phyloP scores from a whole-genome alignment of 2,329 filamentous ascomycete species.

The Fusarium sp. region DNA sequence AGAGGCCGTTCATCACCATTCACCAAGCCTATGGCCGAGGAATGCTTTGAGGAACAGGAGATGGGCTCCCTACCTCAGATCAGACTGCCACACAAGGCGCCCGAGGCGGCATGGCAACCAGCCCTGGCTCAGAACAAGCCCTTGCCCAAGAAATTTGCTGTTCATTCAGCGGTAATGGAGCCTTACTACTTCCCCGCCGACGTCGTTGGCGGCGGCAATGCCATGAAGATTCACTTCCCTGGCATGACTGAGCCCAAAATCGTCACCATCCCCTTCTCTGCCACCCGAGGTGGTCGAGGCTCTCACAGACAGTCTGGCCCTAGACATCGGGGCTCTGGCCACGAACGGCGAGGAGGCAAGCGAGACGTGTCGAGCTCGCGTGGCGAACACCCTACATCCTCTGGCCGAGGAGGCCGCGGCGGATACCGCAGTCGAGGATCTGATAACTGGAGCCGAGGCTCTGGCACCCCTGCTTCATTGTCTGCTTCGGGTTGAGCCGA shows the following conservation, averaged over 20 bases:
- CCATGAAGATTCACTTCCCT: slow-evolving; percentile 56
- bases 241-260: slow-evolving; percentile 55
- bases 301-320: slow-evolving; percentile 42
- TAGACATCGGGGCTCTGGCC: slow-evolving; percentile 47
- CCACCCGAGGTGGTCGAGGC: slow-evolving; percentile 48
- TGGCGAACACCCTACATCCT: slow-evolving; percentile 40
- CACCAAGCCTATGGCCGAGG: slow-evolving; percentile 79
- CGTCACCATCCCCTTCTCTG: slow-evolving; percentile 53
- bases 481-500: slow-evolving; percentile 36
- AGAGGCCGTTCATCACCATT: slow-evolving; percentile 59
- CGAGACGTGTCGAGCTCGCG: slow-evolving; percentile 49
- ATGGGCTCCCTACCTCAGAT: slow-evolving; percentile 82
- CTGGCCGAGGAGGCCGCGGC: slow-evolving; percentile 53
- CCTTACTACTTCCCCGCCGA: slow-evolving; percentile 51
- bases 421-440: slow-evolving; percentile 54
- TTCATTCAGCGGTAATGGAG: slow-evolving; percentile 53
- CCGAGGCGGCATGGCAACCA: slow-evolving; percentile 73
- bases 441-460: slow-evolving; percentile 56
- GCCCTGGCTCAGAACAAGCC: slow-evolving; percentile 66
- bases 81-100: slow-evolving; percentile 72
- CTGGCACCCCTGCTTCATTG: slow-evolving; percentile 41
- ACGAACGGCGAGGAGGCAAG: slow-evolving; percentile 48
- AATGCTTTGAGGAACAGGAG: slow-evolving; percentile 85
- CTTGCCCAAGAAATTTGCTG: slow-evolving; percentile 63
- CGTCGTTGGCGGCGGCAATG: slow-evolving; percentile 49